phyloP scores from a whole-genome alignment of 805 yeast species.

The Saccharomycopsis javanensis region DNA sequence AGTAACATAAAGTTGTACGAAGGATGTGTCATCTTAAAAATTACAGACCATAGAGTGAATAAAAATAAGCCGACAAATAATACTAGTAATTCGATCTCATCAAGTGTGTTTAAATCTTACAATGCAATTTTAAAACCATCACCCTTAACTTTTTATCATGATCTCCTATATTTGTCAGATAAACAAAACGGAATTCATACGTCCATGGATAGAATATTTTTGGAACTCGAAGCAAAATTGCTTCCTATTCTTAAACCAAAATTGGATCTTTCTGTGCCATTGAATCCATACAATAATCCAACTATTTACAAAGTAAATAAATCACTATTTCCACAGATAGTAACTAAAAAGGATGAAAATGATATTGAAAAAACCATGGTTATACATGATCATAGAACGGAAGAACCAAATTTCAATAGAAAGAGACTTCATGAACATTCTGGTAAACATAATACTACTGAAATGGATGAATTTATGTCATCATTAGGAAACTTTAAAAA shows the following conservation, averaged over 20 bases:
- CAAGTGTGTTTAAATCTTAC: conserved; percentile 55
- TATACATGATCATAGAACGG: conserved; percentile 32
- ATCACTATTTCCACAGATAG: conserved; percentile 23
- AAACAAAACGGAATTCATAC: conserved; percentile 31
- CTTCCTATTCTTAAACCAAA: conserved; percentile 70
- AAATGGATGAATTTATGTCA: conserved; percentile 86
- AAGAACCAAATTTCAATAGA: neutral
- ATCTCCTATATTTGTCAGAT: conserved; percentile 76
- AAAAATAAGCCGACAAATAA: conserved; percentile 10
- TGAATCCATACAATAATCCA: conserved; percentile 47
- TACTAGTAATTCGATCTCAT: neutral
- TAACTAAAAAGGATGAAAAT: conserved; percentile 20
- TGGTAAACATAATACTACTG: conserved; percentile 53
- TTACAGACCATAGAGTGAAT: conserved; percentile 64
- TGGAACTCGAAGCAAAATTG: conserved; percentile 83
- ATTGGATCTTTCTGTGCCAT: conserved; percentile 61
- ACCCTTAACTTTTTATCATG: conserved; percentile 73
- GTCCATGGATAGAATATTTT: conserved; percentile 68
- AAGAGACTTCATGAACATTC: conserved; percentile 49
- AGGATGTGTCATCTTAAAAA: conserved; percentile 78
- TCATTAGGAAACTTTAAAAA: conserved; percentile 37
- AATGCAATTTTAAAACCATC: conserved; percentile 74
- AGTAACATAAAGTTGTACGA: conserved; percentile 79
- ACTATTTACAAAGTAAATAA: conserved; percentile 20
- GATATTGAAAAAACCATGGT: conserved; percentile 24